phyloP scores from a whole-genome alignment of 129 eudicot genomes.

The Lactuca saligna region DNA sequence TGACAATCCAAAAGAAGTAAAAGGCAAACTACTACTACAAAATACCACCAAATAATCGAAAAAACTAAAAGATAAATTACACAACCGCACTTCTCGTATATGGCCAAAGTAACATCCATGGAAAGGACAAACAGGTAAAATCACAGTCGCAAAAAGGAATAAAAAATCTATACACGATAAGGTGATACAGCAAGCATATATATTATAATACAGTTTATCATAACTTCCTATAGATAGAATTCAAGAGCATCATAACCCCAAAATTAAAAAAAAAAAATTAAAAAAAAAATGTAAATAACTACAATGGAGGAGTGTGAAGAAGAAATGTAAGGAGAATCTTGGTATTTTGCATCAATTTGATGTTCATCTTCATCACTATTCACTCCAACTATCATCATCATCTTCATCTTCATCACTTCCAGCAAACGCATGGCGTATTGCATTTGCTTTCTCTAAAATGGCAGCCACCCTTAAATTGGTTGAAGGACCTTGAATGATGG shows the following conservation, averaged over 20 bases:
- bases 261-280: slow-evolving; percentile 1
- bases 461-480: slow-evolving; percentile 87
- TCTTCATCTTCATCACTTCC: slow-evolving; percentile 90
- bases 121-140: slow-evolving; percentile 29
- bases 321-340: background rate
- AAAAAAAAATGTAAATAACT: slow-evolving; percentile 24
- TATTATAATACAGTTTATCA: slow-evolving; percentile 25
- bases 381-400: slow-evolving; percentile 79
- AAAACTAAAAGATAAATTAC: slow-evolving; percentile 11
- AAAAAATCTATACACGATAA: slow-evolving; percentile 34
- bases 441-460: slow-evolving; percentile 82
- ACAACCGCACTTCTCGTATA: slow-evolving; percentile 24
- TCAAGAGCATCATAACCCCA: slow-evolving; percentile 12
- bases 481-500: slow-evolving; percentile 74
- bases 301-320: slow-evolving; percentile 18
- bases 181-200: slow-evolving; percentile 9
- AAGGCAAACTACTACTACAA: too few relatives aligned
- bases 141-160: slow-evolving; percentile 11
- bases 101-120: slow-evolving; percentile 23
- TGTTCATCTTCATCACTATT: slow-evolving; percentile 39
- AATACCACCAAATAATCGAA: background rate
- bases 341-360: slow-evolving; percentile 16
- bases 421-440: slow-evolving; percentile 78
- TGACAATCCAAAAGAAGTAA: too few relatives aligned
- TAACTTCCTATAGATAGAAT: slow-evolving; percentile 22